Conservation (phyloP, 2,329 filamentous ascomycete genomes). For the Aspergillus fischeri region DNA sequence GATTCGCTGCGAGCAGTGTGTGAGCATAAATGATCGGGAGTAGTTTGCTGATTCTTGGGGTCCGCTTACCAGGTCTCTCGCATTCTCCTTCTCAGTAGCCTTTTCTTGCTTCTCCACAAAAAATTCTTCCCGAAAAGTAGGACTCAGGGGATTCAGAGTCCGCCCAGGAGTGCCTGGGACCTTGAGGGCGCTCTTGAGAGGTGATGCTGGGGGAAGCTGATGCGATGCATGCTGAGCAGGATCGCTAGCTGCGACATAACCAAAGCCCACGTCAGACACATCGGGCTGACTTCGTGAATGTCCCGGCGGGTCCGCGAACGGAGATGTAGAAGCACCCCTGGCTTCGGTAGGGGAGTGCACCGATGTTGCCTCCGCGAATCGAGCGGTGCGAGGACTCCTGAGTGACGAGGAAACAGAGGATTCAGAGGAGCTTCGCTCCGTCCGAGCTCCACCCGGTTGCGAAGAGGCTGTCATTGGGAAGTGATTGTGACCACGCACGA, state of each 20-base stretch:
- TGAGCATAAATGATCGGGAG: slow-evolving; percentile 32
- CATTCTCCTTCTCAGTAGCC: slow-evolving; percentile 79
- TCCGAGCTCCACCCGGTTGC: slow-evolving; percentile 22
- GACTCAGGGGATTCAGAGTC: slow-evolving; percentile 76
- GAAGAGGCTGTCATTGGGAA: slow-evolving; percentile 26
- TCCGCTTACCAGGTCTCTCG: slow-evolving; percentile 73
- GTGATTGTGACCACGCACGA: slow-evolving; percentile 31
- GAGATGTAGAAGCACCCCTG: slow-evolving; percentile 40
- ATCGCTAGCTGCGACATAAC: slow-evolving; percentile 68
- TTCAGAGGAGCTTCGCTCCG: slow-evolving; percentile 28
- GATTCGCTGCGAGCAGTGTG: slow-evolving; percentile 63
- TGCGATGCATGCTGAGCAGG: slow-evolving; percentile 43
- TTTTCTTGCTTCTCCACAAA: slow-evolving; percentile 79
- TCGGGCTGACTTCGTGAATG: slow-evolving; percentile 48
- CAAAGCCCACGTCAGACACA: slow-evolving; percentile 85
- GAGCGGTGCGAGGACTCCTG: slow-evolving; percentile 54
- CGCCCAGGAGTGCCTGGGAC: slow-evolving; percentile 76
- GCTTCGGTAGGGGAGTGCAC: slow-evolving; percentile 59
- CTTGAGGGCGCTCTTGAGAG: slow-evolving; percentile 86
- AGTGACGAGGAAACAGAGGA: slow-evolving; percentile 30
- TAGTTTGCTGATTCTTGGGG: neutral
- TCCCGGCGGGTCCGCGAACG: slow-evolving; percentile 50
- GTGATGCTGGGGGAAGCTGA: slow-evolving; percentile 68
- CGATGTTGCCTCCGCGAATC: slow-evolving; percentile 63
- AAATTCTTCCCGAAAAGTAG: slow-evolving; percentile 86